Percentiles rank a stretch among this genome's conserved stretches.
phyloP scores from a whole-genome alignment of 495 filamentous ascomycete species.

The Tuber borchii region DNA sequence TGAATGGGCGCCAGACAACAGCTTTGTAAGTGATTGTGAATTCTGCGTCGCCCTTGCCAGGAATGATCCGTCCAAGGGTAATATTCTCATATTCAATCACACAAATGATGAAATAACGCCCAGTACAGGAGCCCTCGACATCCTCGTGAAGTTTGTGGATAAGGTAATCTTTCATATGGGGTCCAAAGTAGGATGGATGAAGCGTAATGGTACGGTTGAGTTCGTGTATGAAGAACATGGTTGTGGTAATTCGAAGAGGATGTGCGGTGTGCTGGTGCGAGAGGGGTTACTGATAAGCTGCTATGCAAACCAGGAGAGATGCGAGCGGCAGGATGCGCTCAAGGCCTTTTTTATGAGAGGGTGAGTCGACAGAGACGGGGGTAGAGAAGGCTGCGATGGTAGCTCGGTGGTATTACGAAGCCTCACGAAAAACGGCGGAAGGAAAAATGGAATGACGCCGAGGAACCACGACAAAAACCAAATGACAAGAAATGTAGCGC shows the following conservation, averaged over 20 bases:
- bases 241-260: slow-evolving; percentile 18
- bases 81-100: slow-evolving; percentile 92
- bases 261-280: not conserved
- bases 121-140: slow-evolving; percentile 87
- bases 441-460: not conserved
- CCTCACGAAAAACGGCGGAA: not conserved
- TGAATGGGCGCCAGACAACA: slow-evolving; percentile 95
- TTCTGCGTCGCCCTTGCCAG: slow-evolving; percentile 79
- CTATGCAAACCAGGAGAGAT: not conserved
- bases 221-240: slow-evolving; percentile 96
- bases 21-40: slow-evolving; percentile 92
- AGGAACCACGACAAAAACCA: not conserved
- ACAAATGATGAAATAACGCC: slow-evolving; percentile 90
- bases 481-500: not conserved
- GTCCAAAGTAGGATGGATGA: slow-evolving; percentile 93
- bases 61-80: slow-evolving; percentile 83
- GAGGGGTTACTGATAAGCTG: not conserved
- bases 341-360: not conserved
- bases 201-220: slow-evolving; percentile 87
- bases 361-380: not conserved
- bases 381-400: not conserved
- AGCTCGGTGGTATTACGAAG: not conserved
- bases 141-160: slow-evolving; percentile 78
- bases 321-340: not conserved
- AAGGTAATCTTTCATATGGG: slow-evolving; percentile 81